Evolutionary conservation across 768 basidiomycete genomes (phyloP), one percentile per base, ranked within the genome.

Genomic region (Paxillus ammoniavirescens): DNA sequence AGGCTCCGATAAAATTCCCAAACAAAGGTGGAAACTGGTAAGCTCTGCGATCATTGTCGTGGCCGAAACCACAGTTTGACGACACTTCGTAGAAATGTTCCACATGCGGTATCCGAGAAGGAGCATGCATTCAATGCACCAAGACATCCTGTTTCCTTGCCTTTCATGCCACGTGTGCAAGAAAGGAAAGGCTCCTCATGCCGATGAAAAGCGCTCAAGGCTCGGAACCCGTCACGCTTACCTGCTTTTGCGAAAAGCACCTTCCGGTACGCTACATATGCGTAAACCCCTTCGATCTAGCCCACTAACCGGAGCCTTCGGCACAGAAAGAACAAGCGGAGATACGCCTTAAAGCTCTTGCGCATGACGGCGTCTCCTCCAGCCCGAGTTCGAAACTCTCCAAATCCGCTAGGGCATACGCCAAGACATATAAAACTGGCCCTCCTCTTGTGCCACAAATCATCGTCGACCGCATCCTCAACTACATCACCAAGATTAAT

Each of bases 41-140:
- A 63, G 92, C 69, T 31, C 62, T 17, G 23, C 40, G 12, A 51
- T 42, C 38, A 13, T 44, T 15, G 4, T 49, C 26, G 5, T 48
- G 12, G 8, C 1, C n/a, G 28, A 47, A 33, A 49, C 17, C 43
- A 38, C 51, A 41, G 15, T 40, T 47, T 57, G 49, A 63, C 59
- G 46, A 46, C 50, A 30, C 44, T 31, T 47, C 4, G 26, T 37
- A 74, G 78, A 89, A 82, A 66, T 89, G 87, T 62, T 81, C 82
- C 5, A 66, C 89, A 37, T 89, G 87, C 61, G 82, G 75, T 57
- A 72, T 73, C 54, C 74, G 69, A 54, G 72, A 77, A 47, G 96
- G 96, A 5, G 95, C 96, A 0, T 98, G 96, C 68, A 96, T 99
- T 42, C 97, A 98, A 69, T 99, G 97, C 69, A 87, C 85, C 49